A percentile compares a stretch with the other conserved stretches of the same genome.
Conservation (phyloP, 148 eudicot genomes). For the Polygonum aviculare region DNA sequence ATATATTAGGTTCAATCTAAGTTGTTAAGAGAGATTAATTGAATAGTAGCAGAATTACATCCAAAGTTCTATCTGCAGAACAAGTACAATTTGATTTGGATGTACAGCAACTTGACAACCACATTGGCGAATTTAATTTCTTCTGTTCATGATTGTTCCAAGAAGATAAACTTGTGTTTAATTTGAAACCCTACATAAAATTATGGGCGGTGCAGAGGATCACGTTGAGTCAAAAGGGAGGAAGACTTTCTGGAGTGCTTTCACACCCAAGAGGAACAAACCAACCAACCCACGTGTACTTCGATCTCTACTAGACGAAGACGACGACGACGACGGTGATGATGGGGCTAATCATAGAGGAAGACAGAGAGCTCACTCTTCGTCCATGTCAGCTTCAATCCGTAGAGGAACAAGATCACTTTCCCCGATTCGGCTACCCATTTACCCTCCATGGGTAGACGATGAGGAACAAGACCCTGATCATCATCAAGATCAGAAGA, state of each 20-base stretch:
- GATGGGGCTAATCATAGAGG: slow-evolving; percentile 15
- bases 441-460: not conserved
- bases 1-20: too few relatives aligned
- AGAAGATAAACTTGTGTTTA: not conserved
- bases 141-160: not conserved
- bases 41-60: too few relatives aligned
- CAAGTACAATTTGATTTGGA: too few relatives aligned
- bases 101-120: not conserved
- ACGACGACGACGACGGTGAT: not conserved
- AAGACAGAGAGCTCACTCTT: slow-evolving; percentile 16
- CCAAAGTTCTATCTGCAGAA: too few relatives aligned
- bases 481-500: not conserved
- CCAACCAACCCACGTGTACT: slow-evolving; percentile 2
- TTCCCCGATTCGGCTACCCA: slow-evolving; percentile 20
- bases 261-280: slow-evolving; percentile 20
- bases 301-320: not conserved
- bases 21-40: too few relatives aligned
- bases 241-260: slow-evolving; percentile 11
- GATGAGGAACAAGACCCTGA: not conserved
- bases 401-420: slow-evolving; percentile 24
- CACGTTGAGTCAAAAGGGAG: not conserved
- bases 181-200: not conserved
- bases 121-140: not conserved
- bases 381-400: not conserved
- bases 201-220: not conserved